These are phyloP conservation scores for Megacollybia marginata DNA, from an alignment of 768 basidiomycete genomes.

Conservation along the genomic window DNA sequence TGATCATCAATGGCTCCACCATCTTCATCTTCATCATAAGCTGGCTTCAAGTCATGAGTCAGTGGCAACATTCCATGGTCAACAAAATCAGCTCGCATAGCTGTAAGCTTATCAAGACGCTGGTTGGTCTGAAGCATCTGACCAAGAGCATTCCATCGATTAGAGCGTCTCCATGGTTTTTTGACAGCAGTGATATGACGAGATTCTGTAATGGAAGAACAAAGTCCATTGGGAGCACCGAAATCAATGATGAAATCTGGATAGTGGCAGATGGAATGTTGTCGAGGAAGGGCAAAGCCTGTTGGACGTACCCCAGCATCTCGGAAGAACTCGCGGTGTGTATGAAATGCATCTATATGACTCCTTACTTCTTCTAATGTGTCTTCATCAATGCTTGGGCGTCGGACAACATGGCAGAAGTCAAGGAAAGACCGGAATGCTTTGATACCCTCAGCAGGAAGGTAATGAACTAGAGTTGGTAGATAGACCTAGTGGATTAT, in stretches of 20 bases:
- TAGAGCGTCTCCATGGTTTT: conserved; percentile 10
- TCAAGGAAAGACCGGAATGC: conserved; percentile 18
- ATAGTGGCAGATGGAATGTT: conserved; percentile 15
- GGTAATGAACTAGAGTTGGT: conserved; percentile 14
- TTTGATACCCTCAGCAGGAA: conserved; percentile 12
- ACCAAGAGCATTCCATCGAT: conserved; percentile 6
- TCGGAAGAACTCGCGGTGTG: conserved; percentile 7
- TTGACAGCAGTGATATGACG: conserved; percentile 11
- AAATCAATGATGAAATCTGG: conserved; percentile 7
- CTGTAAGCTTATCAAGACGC: conserved; percentile 5
- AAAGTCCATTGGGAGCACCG: conserved; percentile 12
- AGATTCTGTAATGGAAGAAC: conserved; percentile 2
- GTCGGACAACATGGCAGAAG: conserved; percentile 17
- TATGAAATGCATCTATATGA: conserved; percentile 6
- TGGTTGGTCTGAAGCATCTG: conserved; percentile 1
- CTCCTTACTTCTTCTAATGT: conserved; percentile 7
- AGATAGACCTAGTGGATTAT: conserved; percentile 13
- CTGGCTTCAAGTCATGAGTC: conserved; percentile 1
- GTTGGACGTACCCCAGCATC: conserved; percentile 2
- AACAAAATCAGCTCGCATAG: neutral
- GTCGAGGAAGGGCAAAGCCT: conserved; percentile 9
- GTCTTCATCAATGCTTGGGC: conserved; percentile 4
- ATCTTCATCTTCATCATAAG: conserved; percentile 3
- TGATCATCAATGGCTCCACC: neutral
- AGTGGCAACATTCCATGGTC: neutral